A percentile compares a stretch with the other conserved stretches of the same genome.
phyloP scores from a whole-genome alignment of 2,329 filamentous ascomycete genomes.

The Scedosporium boydii region DNA sequence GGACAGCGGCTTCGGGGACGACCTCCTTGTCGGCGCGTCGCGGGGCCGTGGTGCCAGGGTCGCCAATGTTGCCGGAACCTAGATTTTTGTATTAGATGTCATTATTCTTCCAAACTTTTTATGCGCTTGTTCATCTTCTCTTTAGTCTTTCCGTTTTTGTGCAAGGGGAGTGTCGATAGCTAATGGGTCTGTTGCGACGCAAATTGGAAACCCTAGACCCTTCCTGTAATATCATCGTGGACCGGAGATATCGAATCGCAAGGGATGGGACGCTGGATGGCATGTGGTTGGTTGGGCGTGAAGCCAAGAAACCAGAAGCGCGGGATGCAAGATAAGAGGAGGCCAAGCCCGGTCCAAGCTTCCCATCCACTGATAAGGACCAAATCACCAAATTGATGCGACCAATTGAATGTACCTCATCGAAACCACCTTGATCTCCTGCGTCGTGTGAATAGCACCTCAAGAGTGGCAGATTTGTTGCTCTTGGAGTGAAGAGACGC shows the following conservation, averaged over 20 bases:
- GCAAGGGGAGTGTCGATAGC: not conserved
- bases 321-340: slow-evolving; percentile 5
- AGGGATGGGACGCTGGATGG: not conserved
- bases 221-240: too few relatives aligned
- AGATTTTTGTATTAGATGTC: not conserved
- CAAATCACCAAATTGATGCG: not conserved
- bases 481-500: not conserved
- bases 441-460: too few relatives aligned
- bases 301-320: not conserved
- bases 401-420: not conserved
- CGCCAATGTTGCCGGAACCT: slow-evolving; percentile 52
- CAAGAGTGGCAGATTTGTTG: not conserved
- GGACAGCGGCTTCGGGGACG: slow-evolving; percentile 41
- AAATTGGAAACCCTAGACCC: too few relatives aligned
- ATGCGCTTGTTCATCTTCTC: not conserved
- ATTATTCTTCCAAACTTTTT: not conserved
- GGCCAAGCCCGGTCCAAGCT: not conserved
- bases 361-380: not conserved
- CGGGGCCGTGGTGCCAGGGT: slow-evolving; percentile 27
- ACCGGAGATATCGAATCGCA: not conserved
- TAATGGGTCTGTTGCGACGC: too few relatives aligned
- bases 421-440: not conserved
- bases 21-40: slow-evolving; percentile 41
- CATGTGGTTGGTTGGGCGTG: not conserved
- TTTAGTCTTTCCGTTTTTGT: not conserved